Conservation (phyloP, 306 rosid species). For the Casuarina cunninghamiana region DNA sequence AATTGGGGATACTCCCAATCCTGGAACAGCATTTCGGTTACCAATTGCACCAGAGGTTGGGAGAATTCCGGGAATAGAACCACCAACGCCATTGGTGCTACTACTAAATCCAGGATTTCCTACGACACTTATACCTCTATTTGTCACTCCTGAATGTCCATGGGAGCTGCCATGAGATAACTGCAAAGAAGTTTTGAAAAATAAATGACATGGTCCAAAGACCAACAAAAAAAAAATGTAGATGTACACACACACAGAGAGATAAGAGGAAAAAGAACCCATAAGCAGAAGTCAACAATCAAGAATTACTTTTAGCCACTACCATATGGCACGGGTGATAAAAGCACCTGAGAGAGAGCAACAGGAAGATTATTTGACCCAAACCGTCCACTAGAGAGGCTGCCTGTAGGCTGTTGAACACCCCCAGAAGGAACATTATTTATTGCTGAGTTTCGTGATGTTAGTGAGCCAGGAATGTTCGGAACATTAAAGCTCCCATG, state of each 20-base stretch:
- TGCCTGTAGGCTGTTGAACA: constrained; percentile 88
- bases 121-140: constrained; percentile 92
- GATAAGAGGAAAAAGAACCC: not conserved
- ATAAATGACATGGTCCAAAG: not conserved
- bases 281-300: constrained; percentile 9
- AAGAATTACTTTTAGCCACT: not conserved
- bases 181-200: constrained; percentile 47
- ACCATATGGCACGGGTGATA: constrained; percentile 1
- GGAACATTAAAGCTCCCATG: constrained; percentile 94
- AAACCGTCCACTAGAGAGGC: constrained; percentile 86
- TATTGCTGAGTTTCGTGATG: constrained; percentile 80
- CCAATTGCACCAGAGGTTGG: constrained; percentile 94
- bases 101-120: constrained; percentile 97
- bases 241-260: constrained; percentile 8
- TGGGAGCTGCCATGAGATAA: constrained; percentile 86
- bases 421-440: constrained; percentile 84
- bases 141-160: constrained; percentile 85
- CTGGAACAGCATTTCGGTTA: constrained; percentile 93
- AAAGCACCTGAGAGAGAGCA: constrained; percentile 81
- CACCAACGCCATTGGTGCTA: constrained; percentile 94
- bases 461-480: constrained; percentile 65
- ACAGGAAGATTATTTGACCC: constrained; percentile 82
- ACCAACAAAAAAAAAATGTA: not conserved
- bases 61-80: constrained; percentile 97
- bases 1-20: constrained; percentile 93